These are phyloP conservation scores for Yarrowia porcina DNA, from an alignment of 805 yeast species.

Conservation along the genomic window DNA sequence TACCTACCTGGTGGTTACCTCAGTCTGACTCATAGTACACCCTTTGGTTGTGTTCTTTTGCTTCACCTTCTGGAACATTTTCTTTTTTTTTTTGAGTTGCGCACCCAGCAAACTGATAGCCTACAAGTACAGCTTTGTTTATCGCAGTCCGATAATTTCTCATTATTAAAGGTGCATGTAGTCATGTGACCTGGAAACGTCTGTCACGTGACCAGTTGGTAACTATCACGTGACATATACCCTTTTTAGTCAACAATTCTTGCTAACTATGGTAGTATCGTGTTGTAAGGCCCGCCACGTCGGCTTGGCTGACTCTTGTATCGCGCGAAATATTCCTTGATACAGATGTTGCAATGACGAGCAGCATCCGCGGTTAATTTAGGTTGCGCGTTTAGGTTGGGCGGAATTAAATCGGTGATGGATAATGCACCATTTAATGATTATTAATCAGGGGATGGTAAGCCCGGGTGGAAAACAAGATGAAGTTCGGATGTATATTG, in stretches of 20 bases:
- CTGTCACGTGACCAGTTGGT: not conserved
- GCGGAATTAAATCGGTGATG: constrained; percentile 10
- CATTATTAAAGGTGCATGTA: not conserved
- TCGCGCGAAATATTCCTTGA: constrained; percentile 13
- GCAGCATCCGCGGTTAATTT: constrained; percentile 4
- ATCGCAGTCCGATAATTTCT: not conserved
- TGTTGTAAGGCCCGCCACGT: no score
- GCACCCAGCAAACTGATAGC: not conserved
- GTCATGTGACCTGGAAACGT: not conserved
- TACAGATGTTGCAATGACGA: not conserved
- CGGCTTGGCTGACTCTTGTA: not conserved
- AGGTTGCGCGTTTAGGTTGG: not conserved
- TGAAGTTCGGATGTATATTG: no score
- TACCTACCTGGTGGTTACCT: no score
- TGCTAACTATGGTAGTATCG: no score
- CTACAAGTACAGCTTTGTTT: not conserved
- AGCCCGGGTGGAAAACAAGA: no score
- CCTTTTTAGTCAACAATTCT: not conserved
- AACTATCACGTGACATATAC: not conserved
- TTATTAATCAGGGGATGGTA: not conserved
- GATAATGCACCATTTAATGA: not conserved
- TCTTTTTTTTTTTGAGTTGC: not conserved
- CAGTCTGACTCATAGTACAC: no score
- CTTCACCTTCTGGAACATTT: not conserved
- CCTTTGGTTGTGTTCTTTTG: no score